phyloP scores from a whole-genome alignment of 805 yeast genomes.

The Monosporozyma solicola region DNA sequence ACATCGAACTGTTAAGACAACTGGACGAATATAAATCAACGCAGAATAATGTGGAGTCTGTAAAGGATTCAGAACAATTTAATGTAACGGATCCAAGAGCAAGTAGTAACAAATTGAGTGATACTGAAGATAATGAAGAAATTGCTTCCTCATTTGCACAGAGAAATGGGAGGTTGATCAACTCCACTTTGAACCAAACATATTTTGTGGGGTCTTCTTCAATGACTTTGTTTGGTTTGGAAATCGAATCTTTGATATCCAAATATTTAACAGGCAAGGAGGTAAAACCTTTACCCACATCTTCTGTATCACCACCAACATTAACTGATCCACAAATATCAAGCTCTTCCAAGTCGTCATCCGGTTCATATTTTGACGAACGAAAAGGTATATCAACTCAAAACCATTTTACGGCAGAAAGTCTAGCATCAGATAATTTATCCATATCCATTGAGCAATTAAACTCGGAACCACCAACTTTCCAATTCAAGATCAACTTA shows the following conservation, averaged over 20 bases:
- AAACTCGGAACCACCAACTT: neutral
- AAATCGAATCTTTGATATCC: constrained; percentile 58
- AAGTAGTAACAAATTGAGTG: neutral
- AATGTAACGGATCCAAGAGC: neutral
- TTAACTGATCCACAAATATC: neutral
- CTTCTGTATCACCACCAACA: neutral
- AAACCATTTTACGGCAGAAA: neutral
- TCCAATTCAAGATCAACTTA: neutral
- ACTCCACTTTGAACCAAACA: constrained; percentile 66
- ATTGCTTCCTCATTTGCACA: constrained; percentile 65
- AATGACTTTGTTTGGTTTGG: constrained; percentile 73
- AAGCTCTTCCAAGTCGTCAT: neutral
- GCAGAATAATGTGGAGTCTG: neutral
- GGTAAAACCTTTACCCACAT: constrained; percentile 11
- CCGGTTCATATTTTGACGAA: neutral
- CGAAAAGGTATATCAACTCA: neutral
- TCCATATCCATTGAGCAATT: neutral
- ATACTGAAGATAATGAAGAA: constrained; percentile 12
- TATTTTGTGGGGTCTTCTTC: constrained; percentile 75
- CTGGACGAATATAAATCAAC: neutral
- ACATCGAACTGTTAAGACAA: constrained; percentile 42
- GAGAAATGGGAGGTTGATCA: constrained; percentile 60
- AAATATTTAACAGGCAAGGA: constrained; percentile 19
- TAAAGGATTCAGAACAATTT: neutral
- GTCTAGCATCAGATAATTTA: neutral